These are phyloP conservation scores for Setomelanomma holmii DNA, from an alignment of 2,329 filamentous ascomycete species.

Conservation along the genomic window DNA sequence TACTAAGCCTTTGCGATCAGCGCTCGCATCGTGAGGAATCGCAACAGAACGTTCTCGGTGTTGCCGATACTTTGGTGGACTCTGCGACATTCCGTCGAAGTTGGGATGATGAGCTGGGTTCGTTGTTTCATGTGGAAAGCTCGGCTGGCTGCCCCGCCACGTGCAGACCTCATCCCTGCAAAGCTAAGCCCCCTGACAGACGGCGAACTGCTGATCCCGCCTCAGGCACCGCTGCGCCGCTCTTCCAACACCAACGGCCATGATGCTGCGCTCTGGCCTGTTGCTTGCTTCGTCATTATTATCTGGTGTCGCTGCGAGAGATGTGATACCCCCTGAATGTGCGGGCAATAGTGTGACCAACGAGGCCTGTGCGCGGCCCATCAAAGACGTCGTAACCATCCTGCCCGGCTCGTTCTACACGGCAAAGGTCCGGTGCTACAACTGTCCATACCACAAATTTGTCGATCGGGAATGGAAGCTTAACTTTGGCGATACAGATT, in stretches of 20 bases:
- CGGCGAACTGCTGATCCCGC: conserved; percentile 14
- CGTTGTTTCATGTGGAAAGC: background rate
- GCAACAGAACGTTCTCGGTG: no score
- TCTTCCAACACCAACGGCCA: conserved; percentile 14
- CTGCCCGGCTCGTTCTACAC: conserved; percentile 34
- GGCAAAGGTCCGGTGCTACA: conserved; percentile 39
- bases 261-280: conserved; percentile 9
- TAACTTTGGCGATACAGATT: conserved; percentile 26
- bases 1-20: background rate
- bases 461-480: conserved; percentile 1
- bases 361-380: conserved; percentile 29
- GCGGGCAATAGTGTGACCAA: conserved; percentile 7
- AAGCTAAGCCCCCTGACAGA: conserved; percentile 22
- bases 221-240: conserved; percentile 7
- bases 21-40: no score
- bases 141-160: background rate
- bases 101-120: background rate
- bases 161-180: background rate
- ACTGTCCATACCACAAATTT: conserved; percentile 26
- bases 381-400: conserved; percentile 32
- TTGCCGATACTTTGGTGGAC: no score
- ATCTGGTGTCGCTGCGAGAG: conserved; percentile 7
- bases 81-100: no score
- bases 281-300: conserved; percentile 17
- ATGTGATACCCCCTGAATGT: conserved; percentile 24